A percentile compares a stretch with the other conserved stretches of the same genome.
Conservation (phyloP, 495 filamentous ascomycete species). For the Pyronema domesticum region DNA sequence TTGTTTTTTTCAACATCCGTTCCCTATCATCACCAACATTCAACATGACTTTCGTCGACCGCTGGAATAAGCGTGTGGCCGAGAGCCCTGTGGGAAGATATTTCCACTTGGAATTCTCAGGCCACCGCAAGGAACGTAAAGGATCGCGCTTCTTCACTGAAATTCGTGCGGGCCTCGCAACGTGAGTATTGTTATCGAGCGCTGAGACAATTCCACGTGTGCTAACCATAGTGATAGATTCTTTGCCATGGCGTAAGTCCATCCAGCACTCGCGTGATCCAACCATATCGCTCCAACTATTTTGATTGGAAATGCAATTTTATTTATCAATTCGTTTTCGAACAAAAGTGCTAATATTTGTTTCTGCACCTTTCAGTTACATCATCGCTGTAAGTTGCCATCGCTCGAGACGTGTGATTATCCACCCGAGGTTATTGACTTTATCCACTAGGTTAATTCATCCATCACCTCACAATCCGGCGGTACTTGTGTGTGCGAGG, state of each 20-base stretch:
- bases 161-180: slow-evolving; percentile 57
- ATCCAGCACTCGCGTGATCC: slow-evolving; percentile 21
- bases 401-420: background rate
- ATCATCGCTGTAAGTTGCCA: slow-evolving; percentile 30
- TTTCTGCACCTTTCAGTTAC: slow-evolving; percentile 36
- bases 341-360: too few species aligned
- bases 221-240: slow-evolving; percentile 27
- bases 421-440: background rate
- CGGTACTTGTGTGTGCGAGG: slow-evolving; percentile 57
- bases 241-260: slow-evolving; percentile 78
- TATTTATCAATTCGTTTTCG: too few species aligned
- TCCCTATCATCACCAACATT: background rate
- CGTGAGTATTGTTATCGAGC: slow-evolving; percentile 22
- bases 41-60: slow-evolving; percentile 23
- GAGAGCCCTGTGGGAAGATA: slow-evolving; percentile 42
- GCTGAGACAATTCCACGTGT: background rate
- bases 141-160: slow-evolving; percentile 65
- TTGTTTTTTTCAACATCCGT: background rate
- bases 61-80: slow-evolving; percentile 21
- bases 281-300: too few species aligned
- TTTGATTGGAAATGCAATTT: too few species aligned
- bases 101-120: slow-evolving; percentile 57
- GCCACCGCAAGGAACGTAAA: slow-evolving; percentile 52
- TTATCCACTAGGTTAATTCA: slow-evolving; percentile 18
- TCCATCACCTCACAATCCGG: slow-evolving; percentile 43